A percentile compares a stretch with the other conserved stretches of the same genome.
These are phyloP conservation scores for Irineochytrium annulatum DNA, from an alignment of 192 early-diverging fungal species.

Conservation along the genomic window DNA sequence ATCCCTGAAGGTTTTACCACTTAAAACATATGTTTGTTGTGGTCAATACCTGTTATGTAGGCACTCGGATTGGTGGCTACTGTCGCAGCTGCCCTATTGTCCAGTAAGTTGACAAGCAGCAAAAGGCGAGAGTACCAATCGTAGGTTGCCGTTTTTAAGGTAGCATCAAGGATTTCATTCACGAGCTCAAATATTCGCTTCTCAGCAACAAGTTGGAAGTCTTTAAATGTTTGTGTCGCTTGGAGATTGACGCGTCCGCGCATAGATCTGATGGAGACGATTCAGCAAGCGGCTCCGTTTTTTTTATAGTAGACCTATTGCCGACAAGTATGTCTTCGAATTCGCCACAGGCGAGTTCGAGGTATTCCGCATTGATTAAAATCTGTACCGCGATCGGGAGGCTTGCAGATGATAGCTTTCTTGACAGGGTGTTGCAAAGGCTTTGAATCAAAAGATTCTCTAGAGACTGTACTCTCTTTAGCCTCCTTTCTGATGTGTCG, in stretches of 20 bases:
- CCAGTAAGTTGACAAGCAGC: background rate
- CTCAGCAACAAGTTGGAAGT: slow-evolving; percentile 67
- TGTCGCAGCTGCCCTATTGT: slow-evolving; percentile 49
- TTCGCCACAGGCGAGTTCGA: slow-evolving; percentile 62
- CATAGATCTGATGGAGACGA: slow-evolving; percentile 14
- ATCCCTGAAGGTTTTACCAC: background rate
- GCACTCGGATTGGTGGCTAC: slow-evolving; percentile 57
- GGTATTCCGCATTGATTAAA: slow-evolving; percentile 76
- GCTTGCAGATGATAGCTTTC: slow-evolving; percentile 63
- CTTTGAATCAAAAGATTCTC: slow-evolving; percentile 69
- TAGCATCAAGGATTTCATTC: slow-evolving; percentile 76
- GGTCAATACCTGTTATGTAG: slow-evolving; percentile 60
- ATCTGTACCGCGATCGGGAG: slow-evolving; percentile 84
- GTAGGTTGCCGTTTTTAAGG: slow-evolving; percentile 77
- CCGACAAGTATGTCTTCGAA: no score
- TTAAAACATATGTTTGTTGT: background rate
- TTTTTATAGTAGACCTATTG: slow-evolving; percentile 65
- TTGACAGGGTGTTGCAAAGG: slow-evolving; percentile 62
- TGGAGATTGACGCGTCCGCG: slow-evolving; percentile 56
- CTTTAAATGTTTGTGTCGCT: slow-evolving; percentile 62
- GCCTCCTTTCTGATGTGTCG: background rate
- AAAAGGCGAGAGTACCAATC: slow-evolving; percentile 57
- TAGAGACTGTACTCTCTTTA: slow-evolving; percentile 26
- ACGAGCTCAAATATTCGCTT: slow-evolving; percentile 77
- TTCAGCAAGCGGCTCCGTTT: slow-evolving; percentile 27